A percentile compares a stretch with the other conserved stretches of the same genome.
These are phyloP conservation scores for Anisodus acutangulus DNA, from an alignment of 257 asterid genomes.

Conservation along the genomic window DNA sequence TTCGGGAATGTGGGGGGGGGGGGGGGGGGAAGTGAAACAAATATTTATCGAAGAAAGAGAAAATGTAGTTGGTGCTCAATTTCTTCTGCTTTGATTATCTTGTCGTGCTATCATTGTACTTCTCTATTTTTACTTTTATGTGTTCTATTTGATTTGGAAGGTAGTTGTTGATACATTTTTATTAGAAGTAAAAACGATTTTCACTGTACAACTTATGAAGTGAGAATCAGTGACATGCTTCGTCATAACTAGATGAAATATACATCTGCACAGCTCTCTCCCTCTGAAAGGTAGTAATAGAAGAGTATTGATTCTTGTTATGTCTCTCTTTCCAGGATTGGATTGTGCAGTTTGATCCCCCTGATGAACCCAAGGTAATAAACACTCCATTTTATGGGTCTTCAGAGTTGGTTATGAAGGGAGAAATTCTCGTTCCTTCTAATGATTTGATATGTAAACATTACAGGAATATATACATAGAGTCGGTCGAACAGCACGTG, in stretches of 20 bases:
- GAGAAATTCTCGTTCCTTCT: conserved; percentile 2
- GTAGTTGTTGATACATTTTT: background rate
- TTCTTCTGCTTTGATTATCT: background rate
- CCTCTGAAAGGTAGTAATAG: background rate
- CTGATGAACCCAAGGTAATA: conserved; percentile 93
- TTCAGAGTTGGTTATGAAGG: conserved; percentile 19
- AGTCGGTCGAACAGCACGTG: conserved; percentile 98
- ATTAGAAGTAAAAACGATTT: background rate
- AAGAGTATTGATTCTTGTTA: conserved; percentile 1
- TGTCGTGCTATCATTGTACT: background rate
- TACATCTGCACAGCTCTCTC: background rate
- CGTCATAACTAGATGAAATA: background rate
- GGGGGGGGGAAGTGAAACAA: background rate
- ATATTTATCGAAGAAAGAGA: background rate
- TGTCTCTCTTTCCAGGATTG: conserved; percentile 66
- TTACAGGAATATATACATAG: conserved; percentile 90
- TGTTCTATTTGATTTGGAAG: conserved; percentile 3
- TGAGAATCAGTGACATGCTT: background rate
- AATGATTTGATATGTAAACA: conserved; percentile 28
- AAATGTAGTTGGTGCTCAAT: background rate
- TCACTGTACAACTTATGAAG: background rate
- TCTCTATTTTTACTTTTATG: background rate
- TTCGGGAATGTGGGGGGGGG: background rate
- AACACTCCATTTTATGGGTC: background rate
- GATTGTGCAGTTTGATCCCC: conserved; percentile 98